Conservation (phyloP, 805 yeast genomes). For the Metschnikowia chrysomelidarum region DNA sequence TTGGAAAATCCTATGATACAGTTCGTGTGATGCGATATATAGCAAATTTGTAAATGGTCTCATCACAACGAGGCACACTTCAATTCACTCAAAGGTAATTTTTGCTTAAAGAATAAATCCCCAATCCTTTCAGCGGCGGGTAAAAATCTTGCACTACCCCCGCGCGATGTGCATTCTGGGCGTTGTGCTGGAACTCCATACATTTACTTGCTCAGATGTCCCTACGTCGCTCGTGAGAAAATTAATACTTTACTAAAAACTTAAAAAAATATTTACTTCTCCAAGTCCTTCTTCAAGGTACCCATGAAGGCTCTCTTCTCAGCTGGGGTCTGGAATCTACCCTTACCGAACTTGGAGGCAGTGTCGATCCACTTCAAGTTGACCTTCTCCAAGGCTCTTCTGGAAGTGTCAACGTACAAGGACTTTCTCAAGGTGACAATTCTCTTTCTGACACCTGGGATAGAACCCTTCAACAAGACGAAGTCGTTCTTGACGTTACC, state of each 20-base stretch:
- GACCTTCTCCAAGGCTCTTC: constrained; percentile 96
- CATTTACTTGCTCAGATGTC: not conserved
- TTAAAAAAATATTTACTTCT: constrained; percentile 26
- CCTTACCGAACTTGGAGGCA: constrained; percentile 99
- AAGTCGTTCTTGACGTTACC: constrained; percentile 98
- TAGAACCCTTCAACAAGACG: constrained; percentile 96
- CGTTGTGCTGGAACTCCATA: not conserved
- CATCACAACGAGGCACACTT: too few species aligned
- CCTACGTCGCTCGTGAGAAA: not conserved
- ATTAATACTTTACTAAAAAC: constrained; percentile 12
- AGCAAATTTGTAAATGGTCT: too few species aligned
- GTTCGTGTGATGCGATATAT: too few species aligned
- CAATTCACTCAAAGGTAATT: too few species aligned
- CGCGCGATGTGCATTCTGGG: too few species aligned
- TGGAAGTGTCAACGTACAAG: constrained; percentile 94
- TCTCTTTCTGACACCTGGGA: constrained; percentile 99
- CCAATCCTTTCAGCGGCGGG: too few species aligned
- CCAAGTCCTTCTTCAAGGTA: constrained; percentile 97
- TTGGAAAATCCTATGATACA: too few species aligned
- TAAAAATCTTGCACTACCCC: too few species aligned
- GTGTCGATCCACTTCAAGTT: constrained; percentile 99
- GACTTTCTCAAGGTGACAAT: constrained; percentile 98
- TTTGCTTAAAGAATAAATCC: too few species aligned
- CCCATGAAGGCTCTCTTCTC: constrained; percentile 99
- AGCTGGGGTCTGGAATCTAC: constrained; percentile 99